phyloP scores from a whole-genome alignment of 225 moss, liverwort and hornwort genomes.

The Pseudoscleropodium purum region DNA sequence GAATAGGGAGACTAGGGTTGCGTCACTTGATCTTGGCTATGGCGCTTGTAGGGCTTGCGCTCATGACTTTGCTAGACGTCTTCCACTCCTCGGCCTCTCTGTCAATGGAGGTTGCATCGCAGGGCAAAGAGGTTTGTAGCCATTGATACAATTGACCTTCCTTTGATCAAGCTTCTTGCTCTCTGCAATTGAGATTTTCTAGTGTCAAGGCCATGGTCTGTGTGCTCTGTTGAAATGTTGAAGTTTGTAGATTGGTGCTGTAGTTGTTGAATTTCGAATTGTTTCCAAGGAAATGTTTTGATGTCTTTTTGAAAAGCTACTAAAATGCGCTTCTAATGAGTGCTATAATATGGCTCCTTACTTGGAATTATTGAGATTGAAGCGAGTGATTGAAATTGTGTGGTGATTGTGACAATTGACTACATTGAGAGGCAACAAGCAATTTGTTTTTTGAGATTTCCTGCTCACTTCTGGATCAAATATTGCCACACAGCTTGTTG shows the following conservation, averaged over 20 bases:
- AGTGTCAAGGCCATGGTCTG: neutral
- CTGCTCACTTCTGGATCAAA: neutral
- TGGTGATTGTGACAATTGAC: neutral
- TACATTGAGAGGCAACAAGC: neutral
- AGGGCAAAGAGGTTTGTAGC: slow-evolving; percentile 36
- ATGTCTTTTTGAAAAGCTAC: neutral
- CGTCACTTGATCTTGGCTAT: slow-evolving; percentile 26
- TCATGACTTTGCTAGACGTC: slow-evolving; percentile 17
- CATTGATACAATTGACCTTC: neutral
- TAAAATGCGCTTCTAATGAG: neutral
- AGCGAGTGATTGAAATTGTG: neutral
- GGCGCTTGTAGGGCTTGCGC: slow-evolving; percentile 27
- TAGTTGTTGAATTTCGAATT: neutral
- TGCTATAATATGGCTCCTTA: neutral
- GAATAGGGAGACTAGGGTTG: neutral
- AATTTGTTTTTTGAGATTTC: neutral
- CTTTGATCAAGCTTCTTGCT: neutral
- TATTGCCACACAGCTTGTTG: neutral
- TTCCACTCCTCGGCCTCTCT: slow-evolving; percentile 23
- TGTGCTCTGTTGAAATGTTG: neutral
- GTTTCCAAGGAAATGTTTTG: neutral
- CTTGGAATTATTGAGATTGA: neutral
- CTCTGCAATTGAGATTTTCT: neutral
- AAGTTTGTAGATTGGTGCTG: neutral
- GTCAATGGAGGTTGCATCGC: slow-evolving; percentile 20